phyloP scores from a whole-genome alignment of 306 rosid species.

The Mimosa bimucronata region DNA sequence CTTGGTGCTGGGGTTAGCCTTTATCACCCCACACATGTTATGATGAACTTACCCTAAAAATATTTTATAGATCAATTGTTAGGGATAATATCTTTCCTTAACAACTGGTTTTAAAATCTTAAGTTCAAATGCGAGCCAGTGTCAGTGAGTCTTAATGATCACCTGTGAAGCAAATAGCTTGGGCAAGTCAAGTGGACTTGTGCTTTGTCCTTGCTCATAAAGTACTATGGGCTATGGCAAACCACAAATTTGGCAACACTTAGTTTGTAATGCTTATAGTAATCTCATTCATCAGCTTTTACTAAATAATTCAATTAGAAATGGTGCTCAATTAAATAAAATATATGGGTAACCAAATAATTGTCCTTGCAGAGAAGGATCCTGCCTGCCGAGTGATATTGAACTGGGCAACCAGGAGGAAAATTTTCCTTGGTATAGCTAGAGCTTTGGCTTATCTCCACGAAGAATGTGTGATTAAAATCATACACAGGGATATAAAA shows the following conservation, averaged over 20 bases:
- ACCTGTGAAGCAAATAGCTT: background rate
- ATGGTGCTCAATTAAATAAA: background rate
- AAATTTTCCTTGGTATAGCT: conserved; percentile 14
- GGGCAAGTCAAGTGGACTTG: background rate
- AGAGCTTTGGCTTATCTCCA: conserved; percentile 12
- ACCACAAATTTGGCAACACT: background rate
- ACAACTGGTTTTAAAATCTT: background rate
- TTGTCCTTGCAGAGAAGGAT: background rate
- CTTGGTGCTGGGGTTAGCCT: background rate
- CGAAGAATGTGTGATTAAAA: background rate
- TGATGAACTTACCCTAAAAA: background rate
- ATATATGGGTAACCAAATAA: background rate
- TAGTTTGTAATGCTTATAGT: background rate
- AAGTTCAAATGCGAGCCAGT: background rate
- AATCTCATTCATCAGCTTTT: background rate
- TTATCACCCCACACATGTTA: background rate
- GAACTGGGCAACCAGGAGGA: conserved; percentile 10
- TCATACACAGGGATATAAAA: conserved; percentile 7
- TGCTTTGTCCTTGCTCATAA: background rate
- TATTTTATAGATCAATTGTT: background rate
- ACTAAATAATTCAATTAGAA: background rate
- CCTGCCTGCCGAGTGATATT: background rate
- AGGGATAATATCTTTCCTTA: background rate
- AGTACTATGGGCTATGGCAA: background rate
- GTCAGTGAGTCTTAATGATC: background rate